These are phyloP conservation scores for Magnolia kwangsiensis DNA, from an alignment of 164 flowering plant species.

Conservation along the genomic window DNA sequence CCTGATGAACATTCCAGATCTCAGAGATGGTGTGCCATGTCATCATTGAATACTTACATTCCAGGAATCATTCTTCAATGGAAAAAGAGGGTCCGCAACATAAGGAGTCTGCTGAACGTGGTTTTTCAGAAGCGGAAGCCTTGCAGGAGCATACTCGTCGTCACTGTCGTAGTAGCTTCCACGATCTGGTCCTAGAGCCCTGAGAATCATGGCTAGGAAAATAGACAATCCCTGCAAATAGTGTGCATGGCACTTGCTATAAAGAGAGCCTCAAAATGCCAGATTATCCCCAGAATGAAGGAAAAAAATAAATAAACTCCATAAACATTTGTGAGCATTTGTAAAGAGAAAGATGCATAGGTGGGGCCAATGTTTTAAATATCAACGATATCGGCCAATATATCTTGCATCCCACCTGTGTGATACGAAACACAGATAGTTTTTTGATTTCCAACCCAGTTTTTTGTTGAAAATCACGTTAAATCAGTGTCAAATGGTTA, in stretches of 20 bases:
- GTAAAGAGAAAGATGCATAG: too few relatives aligned
- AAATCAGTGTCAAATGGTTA: too few relatives aligned
- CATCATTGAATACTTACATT: slow-evolving; percentile 26
- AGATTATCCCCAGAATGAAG: too few relatives aligned
- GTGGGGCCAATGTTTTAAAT: too few relatives aligned
- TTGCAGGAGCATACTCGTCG: slow-evolving; percentile 53
- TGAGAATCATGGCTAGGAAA: slow-evolving; percentile 64
- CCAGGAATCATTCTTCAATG: slow-evolving; percentile 44
- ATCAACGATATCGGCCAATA: too few relatives aligned
- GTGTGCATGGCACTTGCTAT: background rate
- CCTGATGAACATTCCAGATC: slow-evolving; percentile 92
- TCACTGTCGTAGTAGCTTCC: slow-evolving; percentile 64
- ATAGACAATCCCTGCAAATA: slow-evolving; percentile 56
- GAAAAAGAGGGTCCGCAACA: slow-evolving; percentile 42
- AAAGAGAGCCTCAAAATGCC: background rate
- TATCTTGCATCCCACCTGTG: too few relatives aligned
- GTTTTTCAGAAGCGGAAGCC: slow-evolving; percentile 57
- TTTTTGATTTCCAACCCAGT: too few relatives aligned
- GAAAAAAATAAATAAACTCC: too few relatives aligned
- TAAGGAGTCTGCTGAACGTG: slow-evolving; percentile 37
- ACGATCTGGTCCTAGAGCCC: slow-evolving; percentile 68
- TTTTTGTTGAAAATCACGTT: too few relatives aligned
- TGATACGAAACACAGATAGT: too few relatives aligned
- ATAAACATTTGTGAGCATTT: background rate
- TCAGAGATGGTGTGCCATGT: slow-evolving; percentile 85